Evolutionary conservation across 108 stramenopile genomes (phyloP), one percentile per base, ranked within the genome.

Genomic region (Stephanodiscus triporus): DNA sequence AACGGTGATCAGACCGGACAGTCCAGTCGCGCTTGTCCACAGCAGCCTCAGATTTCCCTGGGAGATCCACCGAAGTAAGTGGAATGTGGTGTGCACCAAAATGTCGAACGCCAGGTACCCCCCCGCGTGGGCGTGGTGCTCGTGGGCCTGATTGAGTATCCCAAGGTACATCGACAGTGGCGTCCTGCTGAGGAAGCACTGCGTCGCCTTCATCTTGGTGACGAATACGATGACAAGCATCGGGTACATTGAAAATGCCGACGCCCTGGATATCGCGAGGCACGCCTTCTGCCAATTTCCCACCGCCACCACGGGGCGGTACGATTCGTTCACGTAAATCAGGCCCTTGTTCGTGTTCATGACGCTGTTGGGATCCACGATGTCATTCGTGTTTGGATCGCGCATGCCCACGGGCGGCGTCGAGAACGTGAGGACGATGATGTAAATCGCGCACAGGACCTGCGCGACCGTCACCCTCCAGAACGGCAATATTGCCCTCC

Each of bases 181-280:
- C 24, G 78, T 74, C 16, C 32, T 72, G 37, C 49, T 30, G 16
- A 84, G 34, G 49, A 75, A 70, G 34, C 45, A 63, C n/a, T 45
- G 65, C 14, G 53, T 56, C 11, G 68, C 77, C 42, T 77, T 66
- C 55, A 75, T 69, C 49, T 84, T 84, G 19, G 78, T 63, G n/a
- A 69, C 32, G 61, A 79, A 79, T 37, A 84, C 78, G 13, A 80
- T 20, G 6, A 84, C 68, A 1, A 84, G 49, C 20, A 73, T 61
- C 4, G 80, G 80, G 59, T 81, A 81, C 75, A 82, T 82, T 49
- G 72, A 77, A 56, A 75, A 82, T 13, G 81, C 81, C n/a, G 70
- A 76, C 32, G 72, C 34, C 34, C 81, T 63, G 22, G 81, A 70
- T 24, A 82, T 59, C 3, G 48, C 76, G 22, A 82, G 27, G 34